Base-by-base conservation (phyloP, 2,329 filamentous ascomycete genomes). In the Exophiala oligosperma region DNA sequence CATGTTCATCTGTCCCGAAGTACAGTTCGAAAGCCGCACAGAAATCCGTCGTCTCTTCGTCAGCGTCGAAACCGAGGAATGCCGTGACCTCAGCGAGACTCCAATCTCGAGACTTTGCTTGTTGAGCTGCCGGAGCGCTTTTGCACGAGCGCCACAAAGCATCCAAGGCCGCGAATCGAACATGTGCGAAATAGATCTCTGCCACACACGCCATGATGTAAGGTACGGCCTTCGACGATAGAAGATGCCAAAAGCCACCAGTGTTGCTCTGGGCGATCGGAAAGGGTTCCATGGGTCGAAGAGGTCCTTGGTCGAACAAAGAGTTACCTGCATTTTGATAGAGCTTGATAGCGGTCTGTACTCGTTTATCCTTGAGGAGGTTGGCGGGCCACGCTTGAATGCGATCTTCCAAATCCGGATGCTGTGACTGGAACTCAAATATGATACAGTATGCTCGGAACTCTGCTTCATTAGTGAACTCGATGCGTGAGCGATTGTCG, bases 141-240 rank as follows among this genome's bases (percentile, higher is more conserved):
- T 79, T 79, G 66, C 79, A 84, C 2, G 75, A 79, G 59, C 77
- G 78, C 77, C 78, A 82, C 41, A 85, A 78, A 2, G 77, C 76
- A 40, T 81, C 78, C 47, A 88, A 75, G 4, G 81, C 79, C 24
- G 77, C 79, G 51, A 81, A 77, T 9, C 85, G 81, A 44, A 87
- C 73, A 26, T 81, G 73, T 54, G 81, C 82, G 71, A 88, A 87
- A 61, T 82, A 82, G 9, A 85, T 80, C 65, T 87, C 85, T 1
- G 84, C 82, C 24, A 85, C 82, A 69, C 85, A 87, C 6, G 81
- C 84, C 80, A 85, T 83, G 6, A 87, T 72, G 65, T 86, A 88
- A 0, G 84, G 83, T 1, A 84, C 78, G 32, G 76, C 73, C 2
- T 75, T 74, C 1, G 84, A 86, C 54, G 76, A 74, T 43, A 87